phyloP scores from a whole-genome alignment of 2,329 filamentous ascomycete genomes.

The Pseudogymnoascus sp. region DNA sequence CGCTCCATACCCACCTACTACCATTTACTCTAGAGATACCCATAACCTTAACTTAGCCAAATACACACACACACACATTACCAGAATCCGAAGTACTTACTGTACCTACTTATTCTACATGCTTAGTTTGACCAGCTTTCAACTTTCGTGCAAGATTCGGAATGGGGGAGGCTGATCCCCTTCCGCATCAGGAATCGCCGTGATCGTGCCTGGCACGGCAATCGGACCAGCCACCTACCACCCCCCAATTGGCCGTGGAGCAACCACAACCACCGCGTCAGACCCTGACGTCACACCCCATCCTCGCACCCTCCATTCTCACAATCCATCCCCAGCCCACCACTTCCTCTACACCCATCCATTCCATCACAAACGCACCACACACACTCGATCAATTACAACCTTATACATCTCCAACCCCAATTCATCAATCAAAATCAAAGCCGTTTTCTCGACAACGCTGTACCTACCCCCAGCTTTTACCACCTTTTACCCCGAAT shows the following conservation, averaged over 20 bases:
- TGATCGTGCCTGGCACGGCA: slow-evolving; percentile 1
- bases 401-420: not conserved
- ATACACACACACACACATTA: not conserved
- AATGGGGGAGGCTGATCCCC: not conserved
- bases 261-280: not conserved
- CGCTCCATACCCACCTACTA: not conserved
- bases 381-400: not conserved
- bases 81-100: not conserved
- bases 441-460: not conserved
- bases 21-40: not conserved
- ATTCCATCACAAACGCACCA: not conserved
- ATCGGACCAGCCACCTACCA: not conserved
- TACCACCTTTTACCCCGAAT: not conserved
- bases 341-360: not conserved
- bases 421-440: not conserved
- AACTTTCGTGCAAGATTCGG: not conserved
- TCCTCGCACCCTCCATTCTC: not conserved
- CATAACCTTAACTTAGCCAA: not conserved
- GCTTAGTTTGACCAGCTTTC: not conserved
- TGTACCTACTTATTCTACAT: not conserved
- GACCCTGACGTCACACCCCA: not conserved
- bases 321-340: not conserved
- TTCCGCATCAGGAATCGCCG: not conserved
- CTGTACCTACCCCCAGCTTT: not conserved
- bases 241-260: not conserved